Percentiles rank a stretch among this genome's conserved stretches.
phyloP scores from a whole-genome alignment of 768 basidiomycete genomes.

The Rhodotorula kratochvilovae region DNA sequence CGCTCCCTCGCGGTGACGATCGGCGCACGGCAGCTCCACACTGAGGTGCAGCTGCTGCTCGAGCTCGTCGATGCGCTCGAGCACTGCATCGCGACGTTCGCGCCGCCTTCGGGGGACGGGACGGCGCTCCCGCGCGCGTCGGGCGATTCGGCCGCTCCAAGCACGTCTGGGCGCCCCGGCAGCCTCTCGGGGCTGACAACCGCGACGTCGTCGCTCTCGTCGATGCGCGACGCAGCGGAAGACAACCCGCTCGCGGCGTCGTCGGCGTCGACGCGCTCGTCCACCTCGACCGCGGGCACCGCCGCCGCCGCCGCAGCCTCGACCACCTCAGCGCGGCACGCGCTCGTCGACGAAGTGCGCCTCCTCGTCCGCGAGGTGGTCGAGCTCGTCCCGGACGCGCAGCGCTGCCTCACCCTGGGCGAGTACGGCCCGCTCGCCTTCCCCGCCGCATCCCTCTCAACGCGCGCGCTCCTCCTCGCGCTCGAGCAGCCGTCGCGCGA shows the following conservation, averaged over 20 bases:
- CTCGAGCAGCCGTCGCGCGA: conserved; percentile 8
- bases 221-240: conserved; percentile 4
- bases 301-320: background rate
- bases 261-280: background rate
- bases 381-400: conserved; percentile 35
- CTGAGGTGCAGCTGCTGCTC: conserved; percentile 36
- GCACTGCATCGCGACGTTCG: conserved; percentile 26
- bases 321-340: conserved; percentile 1
- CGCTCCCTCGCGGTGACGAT: conserved; percentile 15
- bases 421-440: conserved; percentile 29
- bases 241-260: background rate
- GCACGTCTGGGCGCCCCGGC: background rate
- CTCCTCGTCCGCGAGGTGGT: conserved; percentile 30
- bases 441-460: background rate
- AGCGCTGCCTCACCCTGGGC: conserved; percentile 26
- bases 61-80: conserved; percentile 39
- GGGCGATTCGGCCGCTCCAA: background rate
- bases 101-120: background rate
- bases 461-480: conserved; percentile 2
- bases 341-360: conserved; percentile 28
- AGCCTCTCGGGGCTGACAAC: background rate
- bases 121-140: background rate
- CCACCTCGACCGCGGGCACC: background rate
- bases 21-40: background rate
- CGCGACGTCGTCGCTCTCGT: background rate